Conservation (phyloP, 805 yeast genomes). For the Sugiyamaella marilandica region DNA sequence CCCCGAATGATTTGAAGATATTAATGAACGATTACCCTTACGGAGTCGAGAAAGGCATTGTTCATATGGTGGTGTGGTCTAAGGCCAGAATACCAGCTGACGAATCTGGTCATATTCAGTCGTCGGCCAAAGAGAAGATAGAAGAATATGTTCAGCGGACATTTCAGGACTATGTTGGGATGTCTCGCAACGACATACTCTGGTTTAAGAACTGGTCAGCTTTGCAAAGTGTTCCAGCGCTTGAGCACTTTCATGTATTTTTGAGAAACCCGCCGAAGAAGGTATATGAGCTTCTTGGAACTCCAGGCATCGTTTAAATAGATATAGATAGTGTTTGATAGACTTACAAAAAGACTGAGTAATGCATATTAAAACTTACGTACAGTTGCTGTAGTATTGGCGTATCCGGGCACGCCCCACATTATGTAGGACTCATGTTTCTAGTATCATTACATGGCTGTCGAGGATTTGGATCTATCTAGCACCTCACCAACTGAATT, state of each 20-base stretch:
- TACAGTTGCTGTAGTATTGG: too few species aligned
- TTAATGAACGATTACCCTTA: conserved; percentile 53
- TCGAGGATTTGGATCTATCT: neutral
- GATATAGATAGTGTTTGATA: neutral
- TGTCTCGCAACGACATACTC: conserved; percentile 36
- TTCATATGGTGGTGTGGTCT: conserved; percentile 55
- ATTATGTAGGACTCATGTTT: too few species aligned
- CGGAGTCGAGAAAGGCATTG: conserved; percentile 43
- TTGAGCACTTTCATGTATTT: conserved; percentile 56
- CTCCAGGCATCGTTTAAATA: neutral
- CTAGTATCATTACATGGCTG: neutral
- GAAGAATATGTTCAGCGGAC: conserved; percentile 39
- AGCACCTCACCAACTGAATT: conserved; percentile 11
- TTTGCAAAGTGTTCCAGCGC: conserved; percentile 49
- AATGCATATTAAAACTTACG: too few species aligned
- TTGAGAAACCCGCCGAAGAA: conserved; percentile 29
- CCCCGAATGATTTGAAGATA: conserved; percentile 39
- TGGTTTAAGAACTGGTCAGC: conserved; percentile 60
- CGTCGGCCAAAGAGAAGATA: conserved; percentile 35
- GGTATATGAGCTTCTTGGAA: conserved; percentile 6
- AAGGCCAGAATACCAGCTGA: conserved; percentile 41
- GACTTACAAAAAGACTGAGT: neutral
- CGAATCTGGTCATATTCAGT: conserved; percentile 41
- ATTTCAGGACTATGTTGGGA: conserved; percentile 38
- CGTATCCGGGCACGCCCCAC: too few species aligned